phyloP scores from a whole-genome alignment of 768 basidiomycete genomes.

The Termitomyces sp. region DNA sequence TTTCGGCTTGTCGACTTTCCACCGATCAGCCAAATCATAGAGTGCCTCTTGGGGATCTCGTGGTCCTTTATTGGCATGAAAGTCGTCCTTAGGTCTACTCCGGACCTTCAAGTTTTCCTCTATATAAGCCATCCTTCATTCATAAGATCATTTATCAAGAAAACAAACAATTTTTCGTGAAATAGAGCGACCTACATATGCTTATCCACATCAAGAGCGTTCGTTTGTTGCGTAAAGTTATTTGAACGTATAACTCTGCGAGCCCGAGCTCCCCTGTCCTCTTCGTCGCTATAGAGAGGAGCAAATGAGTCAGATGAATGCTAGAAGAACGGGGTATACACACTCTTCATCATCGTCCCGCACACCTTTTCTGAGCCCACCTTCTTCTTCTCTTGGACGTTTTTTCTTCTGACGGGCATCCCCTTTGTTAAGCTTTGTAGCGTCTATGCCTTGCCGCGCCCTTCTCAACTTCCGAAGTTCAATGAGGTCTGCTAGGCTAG shows the following conservation, averaged over 20 bases:
- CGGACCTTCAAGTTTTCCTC: conserved; percentile 87
- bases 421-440: conserved; percentile 79
- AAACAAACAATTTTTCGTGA: not conserved
- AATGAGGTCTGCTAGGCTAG: conserved; percentile 77
- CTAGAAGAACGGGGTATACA: conserved; percentile 19
- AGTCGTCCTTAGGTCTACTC: conserved; percentile 49
- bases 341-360: conserved; percentile 60
- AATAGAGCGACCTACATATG: conserved; percentile 70
- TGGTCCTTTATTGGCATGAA: conserved; percentile 38
- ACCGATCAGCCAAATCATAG: conserved; percentile 66
- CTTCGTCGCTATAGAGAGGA: conserved; percentile 43
- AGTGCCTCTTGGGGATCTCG: conserved; percentile 78
- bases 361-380: conserved; percentile 56
- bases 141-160: not conserved
- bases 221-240: conserved; percentile 98
- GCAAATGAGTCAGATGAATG: not conserved
- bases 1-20: conserved; percentile 55
- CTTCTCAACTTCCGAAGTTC: conserved; percentile 77
- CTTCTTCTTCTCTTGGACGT: conserved; percentile 45
- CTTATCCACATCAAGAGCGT: conserved; percentile 94
- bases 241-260: conserved; percentile 75
- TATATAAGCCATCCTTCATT: conserved; percentile 91
- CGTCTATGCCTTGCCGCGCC: conserved; percentile 80
- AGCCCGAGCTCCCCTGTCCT: conserved; percentile 67
- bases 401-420: conserved; percentile 73